A percentile compares a stretch with the other conserved stretches of the same genome.
These are phyloP conservation scores for Halophytophthora batemanensis DNA, from an alignment of 352 stramenopile species.

Conservation along the genomic window DNA sequence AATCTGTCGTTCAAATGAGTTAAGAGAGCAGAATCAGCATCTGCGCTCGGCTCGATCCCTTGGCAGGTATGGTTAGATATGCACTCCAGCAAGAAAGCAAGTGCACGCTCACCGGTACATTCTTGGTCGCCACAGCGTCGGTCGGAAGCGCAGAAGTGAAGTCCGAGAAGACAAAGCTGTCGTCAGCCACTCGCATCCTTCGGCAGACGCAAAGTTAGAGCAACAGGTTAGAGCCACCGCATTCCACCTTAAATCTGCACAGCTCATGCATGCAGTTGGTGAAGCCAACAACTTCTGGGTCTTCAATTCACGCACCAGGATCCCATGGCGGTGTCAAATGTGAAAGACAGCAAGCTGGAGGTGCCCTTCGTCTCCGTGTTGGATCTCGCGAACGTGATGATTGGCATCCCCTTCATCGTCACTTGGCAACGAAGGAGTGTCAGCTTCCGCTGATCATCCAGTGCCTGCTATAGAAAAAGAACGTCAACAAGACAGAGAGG, in stretches of 20 bases:
- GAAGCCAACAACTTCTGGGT: too few species aligned
- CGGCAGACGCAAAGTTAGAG: neutral
- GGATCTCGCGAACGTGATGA: slow-evolving; percentile 81
- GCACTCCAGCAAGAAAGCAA: neutral
- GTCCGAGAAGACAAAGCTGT: slow-evolving; percentile 85
- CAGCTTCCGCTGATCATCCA: slow-evolving; percentile 35
- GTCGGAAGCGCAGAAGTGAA: slow-evolving; percentile 75
- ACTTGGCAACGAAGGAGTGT: slow-evolving; percentile 75
- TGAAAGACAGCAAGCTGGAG: slow-evolving; percentile 74
- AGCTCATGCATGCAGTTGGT: neutral
- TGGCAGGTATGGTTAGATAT: neutral
- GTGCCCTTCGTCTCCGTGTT: slow-evolving; percentile 41
- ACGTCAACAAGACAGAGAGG: neutral
- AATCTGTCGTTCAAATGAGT: slow-evolving; percentile 33
- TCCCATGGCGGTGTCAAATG: slow-evolving; percentile 67
- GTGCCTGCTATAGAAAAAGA: slow-evolving; percentile 11
- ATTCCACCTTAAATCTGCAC: neutral
- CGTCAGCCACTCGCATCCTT: slow-evolving; percentile 84
- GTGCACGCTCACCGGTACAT: slow-evolving; percentile 54
- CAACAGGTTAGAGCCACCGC: slow-evolving; percentile 2
- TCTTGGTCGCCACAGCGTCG: slow-evolving; percentile 55
- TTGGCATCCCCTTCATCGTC: slow-evolving; percentile 62
- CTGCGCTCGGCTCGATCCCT: neutral
- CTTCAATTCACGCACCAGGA: slow-evolving; percentile 55
- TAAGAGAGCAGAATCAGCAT: slow-evolving; percentile 2